These are phyloP conservation scores for Maudiozyma humilis DNA, from an alignment of 1,139 yeast species.

Conservation along the genomic window DNA sequence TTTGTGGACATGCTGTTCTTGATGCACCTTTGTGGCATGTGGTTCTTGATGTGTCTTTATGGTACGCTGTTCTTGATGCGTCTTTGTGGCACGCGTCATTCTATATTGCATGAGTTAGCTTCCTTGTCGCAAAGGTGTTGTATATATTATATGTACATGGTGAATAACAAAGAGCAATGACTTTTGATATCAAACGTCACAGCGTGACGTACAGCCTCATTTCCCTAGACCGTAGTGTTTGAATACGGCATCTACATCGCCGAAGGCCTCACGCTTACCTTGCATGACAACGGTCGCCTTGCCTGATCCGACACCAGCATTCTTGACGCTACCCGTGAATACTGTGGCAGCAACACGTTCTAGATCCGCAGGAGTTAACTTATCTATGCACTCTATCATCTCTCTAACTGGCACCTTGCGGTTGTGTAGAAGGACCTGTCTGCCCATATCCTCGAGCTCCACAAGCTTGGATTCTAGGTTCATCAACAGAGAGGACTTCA, in stretches of 20 bases:
- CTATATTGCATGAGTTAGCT: too few species aligned
- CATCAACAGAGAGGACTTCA: slow-evolving; percentile 83
- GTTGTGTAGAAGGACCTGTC: slow-evolving; percentile 85
- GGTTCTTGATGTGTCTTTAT: too few species aligned
- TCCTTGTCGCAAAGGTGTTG: too few species aligned
- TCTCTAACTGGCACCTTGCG: slow-evolving; percentile 69
- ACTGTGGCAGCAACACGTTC: slow-evolving; percentile 68
- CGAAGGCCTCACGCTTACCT: slow-evolving; percentile 78
- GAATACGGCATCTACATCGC: slow-evolving; percentile 66
- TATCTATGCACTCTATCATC: slow-evolving; percentile 72
- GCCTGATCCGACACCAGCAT: slow-evolving; percentile 46
- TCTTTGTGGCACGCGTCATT: too few species aligned
- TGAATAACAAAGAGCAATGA: too few species aligned
- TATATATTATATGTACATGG: not conserved
- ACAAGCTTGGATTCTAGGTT: slow-evolving; percentile 88
- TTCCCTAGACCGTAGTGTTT: slow-evolving; percentile 68
- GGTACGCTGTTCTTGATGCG: too few species aligned
- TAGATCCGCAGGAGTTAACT: slow-evolving; percentile 58
- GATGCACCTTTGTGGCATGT: too few species aligned
- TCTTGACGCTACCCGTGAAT: slow-evolving; percentile 55
- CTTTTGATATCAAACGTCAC: too few species aligned
- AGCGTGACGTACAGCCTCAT: not conserved
- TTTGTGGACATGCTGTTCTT: too few species aligned
- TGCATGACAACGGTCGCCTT: slow-evolving; percentile 80
- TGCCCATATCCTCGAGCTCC: slow-evolving; percentile 86